Conservation (phyloP, 257 asterid species). For the Plantago major region DNA sequence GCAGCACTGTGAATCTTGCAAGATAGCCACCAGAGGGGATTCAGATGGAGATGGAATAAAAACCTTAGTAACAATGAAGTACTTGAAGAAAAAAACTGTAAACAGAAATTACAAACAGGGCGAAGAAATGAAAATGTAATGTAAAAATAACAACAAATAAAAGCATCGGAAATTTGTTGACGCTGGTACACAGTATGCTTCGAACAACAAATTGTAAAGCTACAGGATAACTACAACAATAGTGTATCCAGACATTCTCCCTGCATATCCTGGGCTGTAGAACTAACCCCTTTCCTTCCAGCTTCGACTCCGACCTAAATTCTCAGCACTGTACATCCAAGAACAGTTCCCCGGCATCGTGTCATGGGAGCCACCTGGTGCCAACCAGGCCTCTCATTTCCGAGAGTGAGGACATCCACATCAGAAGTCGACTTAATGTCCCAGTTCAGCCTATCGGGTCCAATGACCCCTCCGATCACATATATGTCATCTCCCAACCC, state of each 20-base stretch:
- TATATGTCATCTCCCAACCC: slow-evolving; percentile 83
- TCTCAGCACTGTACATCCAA: slow-evolving; percentile 80
- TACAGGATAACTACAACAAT: slow-evolving; percentile 33
- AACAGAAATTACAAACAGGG: slow-evolving; percentile 44
- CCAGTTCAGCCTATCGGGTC: slow-evolving; percentile 85
- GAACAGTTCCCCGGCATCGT: slow-evolving; percentile 74
- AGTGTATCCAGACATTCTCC: slow-evolving; percentile 28
- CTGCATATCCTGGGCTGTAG: slow-evolving; percentile 17
- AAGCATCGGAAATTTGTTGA: slow-evolving; percentile 10
- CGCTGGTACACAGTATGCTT: slow-evolving; percentile 15
- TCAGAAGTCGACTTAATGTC: slow-evolving; percentile 66
- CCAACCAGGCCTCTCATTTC: slow-evolving; percentile 77
- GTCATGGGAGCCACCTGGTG: slow-evolving; percentile 92
- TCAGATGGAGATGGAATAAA: no score
- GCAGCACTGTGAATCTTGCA: no score
- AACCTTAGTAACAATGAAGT: no score
- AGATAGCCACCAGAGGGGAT: no score
- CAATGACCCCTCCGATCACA: slow-evolving; percentile 84
- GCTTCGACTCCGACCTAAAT: slow-evolving; percentile 39
- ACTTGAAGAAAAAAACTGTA: slow-evolving; percentile 33
- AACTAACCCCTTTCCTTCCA: slow-evolving; percentile 13
- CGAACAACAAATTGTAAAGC: slow-evolving; percentile 15
- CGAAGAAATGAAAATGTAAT: slow-evolving; percentile 3
- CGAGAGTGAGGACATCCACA: slow-evolving; percentile 67
- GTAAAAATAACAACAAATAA: slow-evolving; percentile 1